These are phyloP conservation scores for Colletotrichum euphorbiae DNA, from an alignment of 2,329 filamentous ascomycete genomes.

Conservation along the genomic window DNA sequence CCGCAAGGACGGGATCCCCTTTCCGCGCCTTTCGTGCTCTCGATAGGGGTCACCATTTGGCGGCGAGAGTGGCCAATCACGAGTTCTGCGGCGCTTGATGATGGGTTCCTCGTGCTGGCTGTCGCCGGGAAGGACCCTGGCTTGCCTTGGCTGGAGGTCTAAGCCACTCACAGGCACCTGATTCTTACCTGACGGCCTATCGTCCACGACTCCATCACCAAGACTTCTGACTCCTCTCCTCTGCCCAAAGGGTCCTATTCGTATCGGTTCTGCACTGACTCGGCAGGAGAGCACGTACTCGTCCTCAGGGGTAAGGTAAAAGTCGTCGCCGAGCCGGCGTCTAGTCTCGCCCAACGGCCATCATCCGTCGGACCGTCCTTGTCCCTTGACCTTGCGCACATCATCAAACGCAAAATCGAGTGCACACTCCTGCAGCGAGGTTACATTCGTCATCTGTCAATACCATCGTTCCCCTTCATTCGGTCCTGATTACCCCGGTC, in stretches of 20 bases:
- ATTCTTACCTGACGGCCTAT: slow-evolving; percentile 33
- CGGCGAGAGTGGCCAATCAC: not conserved
- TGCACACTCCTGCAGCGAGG: not conserved
- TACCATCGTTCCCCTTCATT: not conserved
- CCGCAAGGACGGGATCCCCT: slow-evolving; percentile 5
- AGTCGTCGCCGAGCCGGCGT: not conserved
- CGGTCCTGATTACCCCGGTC: slow-evolving; percentile 3
- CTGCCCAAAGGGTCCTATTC: not conserved
- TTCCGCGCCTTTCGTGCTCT: not conserved
- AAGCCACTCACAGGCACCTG: slow-evolving; percentile 15
- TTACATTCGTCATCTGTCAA: not conserved
- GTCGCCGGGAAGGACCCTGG: not conserved
- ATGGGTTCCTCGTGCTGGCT: not conserved
- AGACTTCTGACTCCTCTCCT: not conserved
- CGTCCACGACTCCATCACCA: slow-evolving; percentile 19
- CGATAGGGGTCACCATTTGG: not conserved
- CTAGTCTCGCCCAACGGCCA: not conserved
- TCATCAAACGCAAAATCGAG: not conserved
- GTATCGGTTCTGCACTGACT: not conserved
- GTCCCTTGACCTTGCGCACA: not conserved
- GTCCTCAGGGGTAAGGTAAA: not conserved
- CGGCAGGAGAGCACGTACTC: not conserved
- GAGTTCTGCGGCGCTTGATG: not conserved
- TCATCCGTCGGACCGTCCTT: not conserved
- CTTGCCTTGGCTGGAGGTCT: not conserved